Base-by-base conservation (phyloP, 768 basidiomycete genomes). In the Leccinum rimulosum region DNA sequence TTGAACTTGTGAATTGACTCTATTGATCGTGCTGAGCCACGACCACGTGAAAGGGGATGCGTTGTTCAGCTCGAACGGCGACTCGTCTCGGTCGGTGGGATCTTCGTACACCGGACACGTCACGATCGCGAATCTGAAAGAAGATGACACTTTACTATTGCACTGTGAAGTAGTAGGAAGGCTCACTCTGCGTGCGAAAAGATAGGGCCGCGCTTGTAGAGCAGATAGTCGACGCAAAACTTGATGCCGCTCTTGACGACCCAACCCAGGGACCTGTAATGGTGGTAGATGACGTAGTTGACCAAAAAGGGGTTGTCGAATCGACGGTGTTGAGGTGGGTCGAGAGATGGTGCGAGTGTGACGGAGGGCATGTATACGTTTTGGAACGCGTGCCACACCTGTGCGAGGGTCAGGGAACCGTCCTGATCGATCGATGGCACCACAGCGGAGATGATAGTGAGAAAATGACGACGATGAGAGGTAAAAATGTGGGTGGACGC, bases 181-280 rank as follows among this genome's bases (percentile, higher is more conserved):
- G 75, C 91, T 66, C 70, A 98, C 94, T 98, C 95, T 10, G 97
- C 95, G 72, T 99, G 97, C 5, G 87, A 78, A 73, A 98, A 98
- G 1, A 96, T 92, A 3, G 96, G 95, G 0, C 97, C 97, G 12
- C 91, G 84, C 66, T 93, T 95, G 73, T 99, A 99, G 28, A 98
- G 75, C 10, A 99, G 82, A 75, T 90, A 95, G 68, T 99, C 97
- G 40, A 89, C 90, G 66, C 95, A 98, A 74, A 99, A 99, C 73
- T 99, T 99, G 79, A 97, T 87, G 1, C 97, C 97, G 30, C 87
- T 85, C 73, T 95, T 93, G 62, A 97, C 87, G 19, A 98, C 92
- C 97, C 96, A 99, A 27, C 97, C 97, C 8, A 98, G 81, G 4
- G 95, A 94, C 15, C 96, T 85, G 69, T 91, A 98, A 73, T 98